Evolutionary conservation across 2,329 filamentous ascomycete species (phyloP).

Genomic region (Pseudogymnoascus verrucosus): DNA sequence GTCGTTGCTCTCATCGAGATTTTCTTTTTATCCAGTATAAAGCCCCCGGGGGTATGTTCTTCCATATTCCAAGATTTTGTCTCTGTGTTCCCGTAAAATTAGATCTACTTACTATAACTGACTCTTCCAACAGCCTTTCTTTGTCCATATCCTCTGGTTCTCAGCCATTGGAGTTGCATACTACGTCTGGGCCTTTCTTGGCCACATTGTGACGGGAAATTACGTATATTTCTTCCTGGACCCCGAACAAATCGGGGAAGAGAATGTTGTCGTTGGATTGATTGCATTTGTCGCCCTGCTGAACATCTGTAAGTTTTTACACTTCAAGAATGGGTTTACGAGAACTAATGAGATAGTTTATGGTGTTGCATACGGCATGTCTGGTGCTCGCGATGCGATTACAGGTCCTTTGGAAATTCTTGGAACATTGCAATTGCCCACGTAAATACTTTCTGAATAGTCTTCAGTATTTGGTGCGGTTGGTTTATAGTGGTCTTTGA

Average conservation of each 20-base stretch:
- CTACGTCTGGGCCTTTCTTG: conserved; percentile 25
- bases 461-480: not conserved
- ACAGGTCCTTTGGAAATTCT: not conserved
- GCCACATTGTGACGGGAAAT: conserved; percentile 20
- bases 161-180: conserved; percentile 20
- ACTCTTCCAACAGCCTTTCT: conserved; percentile 18
- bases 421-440: not conserved
- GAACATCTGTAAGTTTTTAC: conserved; percentile 20
- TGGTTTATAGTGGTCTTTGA: not conserved
- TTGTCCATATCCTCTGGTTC: conserved; percentile 20
- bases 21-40: conserved; percentile 27
- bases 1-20: conserved; percentile 27
- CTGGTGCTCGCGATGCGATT: conserved; percentile 17
- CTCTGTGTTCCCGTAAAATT: too few species aligned
- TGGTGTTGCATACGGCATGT: conserved; percentile 18
- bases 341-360: conserved; percentile 14
- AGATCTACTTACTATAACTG: not conserved
- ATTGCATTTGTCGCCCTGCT: conserved; percentile 16
- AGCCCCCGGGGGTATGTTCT: conserved; percentile 22
- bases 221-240: conserved; percentile 28
- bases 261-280: conserved; percentile 19
- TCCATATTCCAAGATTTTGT: not conserved
- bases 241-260: conserved; percentile 21
- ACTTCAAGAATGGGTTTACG: not conserved
- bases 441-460: not conserved